A percentile compares a stretch with the other conserved stretches of the same genome.
Conservation (phyloP, 345 rosid species). For the Acer campestre region DNA sequence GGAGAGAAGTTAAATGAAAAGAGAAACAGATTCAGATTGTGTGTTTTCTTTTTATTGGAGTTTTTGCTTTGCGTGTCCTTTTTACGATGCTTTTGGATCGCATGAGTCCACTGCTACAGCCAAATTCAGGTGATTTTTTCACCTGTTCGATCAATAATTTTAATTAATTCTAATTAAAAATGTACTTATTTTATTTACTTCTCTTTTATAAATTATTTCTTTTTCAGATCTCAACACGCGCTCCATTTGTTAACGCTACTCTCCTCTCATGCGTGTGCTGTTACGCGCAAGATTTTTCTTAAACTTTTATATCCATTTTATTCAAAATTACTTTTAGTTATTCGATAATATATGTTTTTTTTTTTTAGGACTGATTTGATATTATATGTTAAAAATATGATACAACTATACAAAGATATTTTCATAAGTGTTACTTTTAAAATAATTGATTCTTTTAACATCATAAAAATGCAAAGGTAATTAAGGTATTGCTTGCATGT, state of each 20-base stretch:
- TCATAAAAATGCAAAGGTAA: too few species aligned
- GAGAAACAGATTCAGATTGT: not conserved
- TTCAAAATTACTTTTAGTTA: too few species aligned
- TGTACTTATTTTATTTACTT: not conserved
- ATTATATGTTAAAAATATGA: too few species aligned
- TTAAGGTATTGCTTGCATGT: too few species aligned
- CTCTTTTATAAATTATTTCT: not conserved
- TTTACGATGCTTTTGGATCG: slow-evolving; percentile 19
- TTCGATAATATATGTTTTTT: too few species aligned
- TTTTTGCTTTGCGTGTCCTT: slow-evolving; percentile 6
- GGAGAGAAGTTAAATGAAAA: not conserved
- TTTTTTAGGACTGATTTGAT: too few species aligned
- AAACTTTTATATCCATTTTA: not conserved
- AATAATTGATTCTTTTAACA: too few species aligned
- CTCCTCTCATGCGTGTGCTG: not conserved
- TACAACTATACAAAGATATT: too few species aligned
- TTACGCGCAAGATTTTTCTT: not conserved
- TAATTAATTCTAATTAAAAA: not conserved
- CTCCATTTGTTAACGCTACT: not conserved
- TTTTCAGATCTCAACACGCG: slow-evolving; percentile 25
- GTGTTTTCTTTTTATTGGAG: not conserved
- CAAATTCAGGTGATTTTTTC: slow-evolving; percentile 38
- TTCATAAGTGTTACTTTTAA: too few species aligned
- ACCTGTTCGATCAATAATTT: too few species aligned
- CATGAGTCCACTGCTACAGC: slow-evolving; percentile 28